Evolutionary conservation across 306 rosid genomes (phyloP).

Genomic region (Dryas drummondii): DNA sequence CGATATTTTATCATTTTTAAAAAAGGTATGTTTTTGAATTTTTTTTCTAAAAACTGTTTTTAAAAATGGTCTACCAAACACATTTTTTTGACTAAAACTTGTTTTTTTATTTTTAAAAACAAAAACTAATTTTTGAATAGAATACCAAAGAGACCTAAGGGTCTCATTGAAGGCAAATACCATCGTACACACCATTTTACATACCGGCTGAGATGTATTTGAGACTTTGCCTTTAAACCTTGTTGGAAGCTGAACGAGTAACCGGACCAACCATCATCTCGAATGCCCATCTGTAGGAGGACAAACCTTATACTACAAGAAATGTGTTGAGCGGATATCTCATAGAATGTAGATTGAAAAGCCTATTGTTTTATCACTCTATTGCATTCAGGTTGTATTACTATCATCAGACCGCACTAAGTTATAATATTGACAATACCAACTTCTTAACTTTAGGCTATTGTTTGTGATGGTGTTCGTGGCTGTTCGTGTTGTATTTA

Average conservation of each 20-base stretch:
- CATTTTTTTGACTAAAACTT: too few species aligned
- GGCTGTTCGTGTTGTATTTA: neutral
- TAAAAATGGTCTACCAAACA: too few species aligned
- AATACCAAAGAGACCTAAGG: too few species aligned
- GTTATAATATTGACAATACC: neutral
- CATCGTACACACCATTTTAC: too few species aligned
- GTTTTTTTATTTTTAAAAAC: too few species aligned
- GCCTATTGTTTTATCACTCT: neutral
- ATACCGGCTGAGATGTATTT: too few species aligned
- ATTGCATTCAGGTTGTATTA: constrained; percentile 7
- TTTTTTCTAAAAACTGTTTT: too few species aligned
- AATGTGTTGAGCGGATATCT: neutral
- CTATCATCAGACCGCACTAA: neutral
- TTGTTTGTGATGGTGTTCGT: neutral
- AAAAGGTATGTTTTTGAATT: too few species aligned
- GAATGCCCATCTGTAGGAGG: neutral
- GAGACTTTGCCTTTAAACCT: neutral
- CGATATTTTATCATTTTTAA: too few species aligned
- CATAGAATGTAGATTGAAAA: constrained; percentile 1
- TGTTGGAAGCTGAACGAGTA: too few species aligned
- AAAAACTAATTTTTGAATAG: too few species aligned
- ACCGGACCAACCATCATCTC: neutral
- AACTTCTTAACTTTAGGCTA: neutral
- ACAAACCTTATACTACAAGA: neutral
- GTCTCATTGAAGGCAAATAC: too few species aligned